Conservation (phyloP, 768 basidiomycete species). For the Russula foetens region DNA sequence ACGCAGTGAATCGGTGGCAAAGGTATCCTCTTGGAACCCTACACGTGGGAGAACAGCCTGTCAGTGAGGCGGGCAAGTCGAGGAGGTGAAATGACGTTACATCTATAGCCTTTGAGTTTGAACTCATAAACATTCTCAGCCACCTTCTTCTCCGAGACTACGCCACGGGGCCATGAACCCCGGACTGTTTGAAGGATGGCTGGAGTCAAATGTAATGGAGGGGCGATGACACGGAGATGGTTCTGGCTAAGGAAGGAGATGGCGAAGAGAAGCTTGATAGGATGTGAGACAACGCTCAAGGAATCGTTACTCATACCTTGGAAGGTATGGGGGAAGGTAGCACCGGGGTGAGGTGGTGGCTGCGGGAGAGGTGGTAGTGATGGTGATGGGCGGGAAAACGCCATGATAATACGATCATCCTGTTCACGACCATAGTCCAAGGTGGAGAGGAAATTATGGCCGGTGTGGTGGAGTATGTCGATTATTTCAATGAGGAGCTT, state of each 20-base stretch:
- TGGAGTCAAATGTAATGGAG: constrained; percentile 69
- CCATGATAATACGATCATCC: constrained; percentile 64
- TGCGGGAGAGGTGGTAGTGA: constrained; percentile 9
- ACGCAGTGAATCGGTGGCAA: constrained; percentile 61
- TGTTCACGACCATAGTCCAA: constrained; percentile 72
- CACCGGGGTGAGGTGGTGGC: constrained; percentile 23
- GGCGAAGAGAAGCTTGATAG: constrained; percentile 42
- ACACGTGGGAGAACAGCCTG: constrained; percentile 13
- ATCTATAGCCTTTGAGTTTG: constrained; percentile 75
- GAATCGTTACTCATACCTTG: constrained; percentile 21
- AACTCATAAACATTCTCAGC: constrained; percentile 69
- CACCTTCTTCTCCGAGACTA: constrained; percentile 69
- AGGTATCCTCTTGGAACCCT: constrained; percentile 79
- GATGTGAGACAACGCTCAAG: not conserved
- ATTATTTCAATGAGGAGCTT: constrained; percentile 63
- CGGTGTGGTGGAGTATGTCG: constrained; percentile 50
- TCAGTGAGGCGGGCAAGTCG: constrained; percentile 10
- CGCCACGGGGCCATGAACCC: constrained; percentile 71
- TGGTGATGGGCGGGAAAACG: constrained; percentile 49
- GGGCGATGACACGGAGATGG: constrained; percentile 61
- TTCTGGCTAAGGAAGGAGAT: constrained; percentile 65
- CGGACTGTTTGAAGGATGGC: constrained; percentile 76
- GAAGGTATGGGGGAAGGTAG: constrained; percentile 29
- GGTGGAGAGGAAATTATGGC: constrained; percentile 56
- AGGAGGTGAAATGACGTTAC: constrained; percentile 35